Evolutionary conservation across 768 basidiomycete species (phyloP), one percentile per base, ranked within the genome.

Genomic region (Solioccasus polychromus): DNA sequence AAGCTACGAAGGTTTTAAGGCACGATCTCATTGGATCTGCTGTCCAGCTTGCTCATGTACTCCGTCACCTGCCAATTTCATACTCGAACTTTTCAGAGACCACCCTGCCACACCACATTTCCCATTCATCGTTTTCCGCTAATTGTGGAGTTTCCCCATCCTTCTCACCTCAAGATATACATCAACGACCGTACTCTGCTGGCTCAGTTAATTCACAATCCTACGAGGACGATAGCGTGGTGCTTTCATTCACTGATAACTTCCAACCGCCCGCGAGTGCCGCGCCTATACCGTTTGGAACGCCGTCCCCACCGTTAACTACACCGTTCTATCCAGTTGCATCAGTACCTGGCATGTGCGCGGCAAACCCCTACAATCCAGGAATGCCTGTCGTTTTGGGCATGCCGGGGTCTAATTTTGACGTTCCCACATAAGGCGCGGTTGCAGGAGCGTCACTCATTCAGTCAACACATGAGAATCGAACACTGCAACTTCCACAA

Each of bases 11-110:
- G 8, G 72, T 83, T 14, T 61, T 88, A 45, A 76, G 75, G 35
- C 88, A 90, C 55, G 73, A 79, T 38, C 69, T 90, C 34, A 69
- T 79, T 31, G 88, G 86, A 23, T 76, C 82, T 22, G 75, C 80
- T 2, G 71, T 73, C 22, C 82, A 85, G 48, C 71, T 88, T 8
- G 68, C 71, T 29, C 77, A 79, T 46, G 67, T 85, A 38, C 65
- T 84, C 22, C 72, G 71, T 48, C 75, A 69, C 39, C 62, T 83
- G 25, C 34, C 58, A 15, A 35, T 48, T 22, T 32, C 52, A 25
- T 62, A 58, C 41, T 44, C 58, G 15, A 45, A 45, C 28, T 54
- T 50, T 40, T 17, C 57, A 22, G 50, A 47, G 37, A 32, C 47
- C 12, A 1, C 38, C 25, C 28, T 44, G n/a, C 32, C 39, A 29